Base-by-base conservation (phyloP, 345 rosid genomes). In the Fremontodendron californicum region DNA sequence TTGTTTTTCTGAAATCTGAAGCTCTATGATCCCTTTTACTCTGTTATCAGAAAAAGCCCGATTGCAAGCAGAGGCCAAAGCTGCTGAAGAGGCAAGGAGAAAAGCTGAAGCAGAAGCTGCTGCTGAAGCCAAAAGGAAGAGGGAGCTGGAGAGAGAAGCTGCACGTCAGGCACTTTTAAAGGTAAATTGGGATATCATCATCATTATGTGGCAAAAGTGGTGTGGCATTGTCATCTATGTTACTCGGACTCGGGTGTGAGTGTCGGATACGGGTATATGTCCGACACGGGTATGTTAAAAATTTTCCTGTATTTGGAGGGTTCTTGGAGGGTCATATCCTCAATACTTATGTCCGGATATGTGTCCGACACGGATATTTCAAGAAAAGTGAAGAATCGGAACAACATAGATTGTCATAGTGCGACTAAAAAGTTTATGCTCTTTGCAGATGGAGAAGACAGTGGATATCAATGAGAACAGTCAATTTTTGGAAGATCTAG, bases 111-210 rank as follows among this genome's bases (percentile, higher is more conserved):
- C 88, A 45, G 90, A 90, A 85, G 97, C 91, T 77, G 97, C 89
- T 73, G 94, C 89, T 48, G 94, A 89, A 81, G 88, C 84, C 37
- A 90, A 83, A 89, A 89, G 87, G 87, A 87, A 87, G 82, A 88
- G 95, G 83, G 97, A 90, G 78, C 83, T 82, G 67, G 96, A 93
- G 83, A 88, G 98, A 85, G 98, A 94, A 84, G 95, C 93, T 74
- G 94, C 98, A 60, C 94, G 98, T 6, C 98, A 87, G 81, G 94
- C 93, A 68, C 84, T 94, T 86, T 89, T 78, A 80, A 76, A 88
- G 93, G 98, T 94, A 77, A 83, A 64, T 35, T 12, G 1, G 11
- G 16, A 13, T 39, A 5, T n/a, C 42, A 13, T n/a, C 42, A 13
- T 19, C 62, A 6, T 64, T 9, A 13, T 55, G 25, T 1, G 5